Evolutionary conservation across 2,329 filamentous ascomycete species (phyloP).

Genomic region (Ophiocordyceps australis): DNA sequence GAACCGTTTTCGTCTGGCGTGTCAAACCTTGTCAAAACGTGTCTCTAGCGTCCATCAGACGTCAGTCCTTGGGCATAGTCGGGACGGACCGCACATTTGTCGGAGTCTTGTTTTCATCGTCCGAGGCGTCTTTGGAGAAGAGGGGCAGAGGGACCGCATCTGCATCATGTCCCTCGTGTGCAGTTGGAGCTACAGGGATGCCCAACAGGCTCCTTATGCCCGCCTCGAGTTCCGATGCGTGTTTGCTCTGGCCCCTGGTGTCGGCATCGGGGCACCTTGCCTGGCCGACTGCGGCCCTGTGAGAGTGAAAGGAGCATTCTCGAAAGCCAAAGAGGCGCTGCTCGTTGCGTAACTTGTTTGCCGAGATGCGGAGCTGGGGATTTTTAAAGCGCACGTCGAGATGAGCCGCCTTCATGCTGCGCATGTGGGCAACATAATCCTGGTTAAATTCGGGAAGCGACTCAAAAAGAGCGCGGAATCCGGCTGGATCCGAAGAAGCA

Average conservation of each 20-base stretch:
- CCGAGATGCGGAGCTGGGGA: slow-evolving; percentile 38
- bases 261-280: slow-evolving; percentile 28
- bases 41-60: too few relatives aligned
- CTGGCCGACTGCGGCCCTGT: slow-evolving; percentile 34
- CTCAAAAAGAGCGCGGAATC: slow-evolving; percentile 23
- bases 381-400: slow-evolving; percentile 39
- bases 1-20: too few relatives aligned
- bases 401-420: slow-evolving; percentile 30
- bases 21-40: too few relatives aligned
- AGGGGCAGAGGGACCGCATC: slow-evolving; percentile 5
- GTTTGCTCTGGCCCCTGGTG: slow-evolving; percentile 3
- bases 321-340: slow-evolving; percentile 42
- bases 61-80: background rate
- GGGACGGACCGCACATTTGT: background rate
- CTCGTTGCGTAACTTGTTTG: slow-evolving; percentile 34
- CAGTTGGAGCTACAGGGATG: background rate
- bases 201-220: too few relatives aligned
- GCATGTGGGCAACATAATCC: slow-evolving; percentile 32
- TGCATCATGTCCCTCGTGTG: slow-evolving; percentile 5
- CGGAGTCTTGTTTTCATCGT: background rate
- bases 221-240: background rate
- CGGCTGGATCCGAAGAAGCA: slow-evolving; percentile 11
- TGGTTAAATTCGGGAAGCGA: slow-evolving; percentile 24
- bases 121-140: background rate
- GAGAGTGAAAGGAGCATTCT: slow-evolving; percentile 42